Base-by-base conservation (phyloP, 1,284 basidiomycete species). In the Cryptococcus neoformans region DNA sequence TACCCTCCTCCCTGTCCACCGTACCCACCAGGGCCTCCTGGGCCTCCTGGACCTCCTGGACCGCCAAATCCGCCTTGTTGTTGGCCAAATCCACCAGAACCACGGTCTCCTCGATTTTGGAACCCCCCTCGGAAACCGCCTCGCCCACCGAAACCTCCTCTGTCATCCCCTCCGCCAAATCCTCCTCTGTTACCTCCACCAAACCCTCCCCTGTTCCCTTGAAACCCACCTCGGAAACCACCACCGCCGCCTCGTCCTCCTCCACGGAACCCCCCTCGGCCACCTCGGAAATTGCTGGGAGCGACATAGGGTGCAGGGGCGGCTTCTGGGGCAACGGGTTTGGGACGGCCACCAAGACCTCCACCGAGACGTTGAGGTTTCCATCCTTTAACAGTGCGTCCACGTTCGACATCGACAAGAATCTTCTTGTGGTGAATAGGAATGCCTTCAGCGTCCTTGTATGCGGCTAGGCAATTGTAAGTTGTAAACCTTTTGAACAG, bases 391-490 rank as follows among this genome's bases (percentile, higher is more conserved):
- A 99, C 96, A 1, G 96, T 99, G 51, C 95, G 86, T 6, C 96
- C 96, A 46, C 96, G 87, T 79, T 99, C 96, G 53, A 99, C 95
- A 73, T 99, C 96, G 52, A 99, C 95, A 44, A 98, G 82, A 60
- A 98, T 92, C 62, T 90, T 83, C 73, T 96, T 93, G 68, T 92
- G 92, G 82, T 92, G 89, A 67, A 99, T 92, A 61, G 92, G 89
- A 49, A 99, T 83, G 12, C 94, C 92, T 70, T 99, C 95, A n/a
- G 94, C 96, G 74, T 99, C 95, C 80, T 98, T 99, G 83, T 98
- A 99, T 9, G 95, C 96, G 60, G 93, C 95, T 95, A 62, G 34
- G 14, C 14, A 10, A 41, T 1, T 36, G 17, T 44, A 17, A 47
- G 21, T 28, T 16, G n/a, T 12, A 1, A 12, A 37, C 28, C 21